Evolutionary conservation across 768 basidiomycete genomes (phyloP), one percentile per base, ranked within the genome.

Genomic region (Amyloporia xantha): DNA sequence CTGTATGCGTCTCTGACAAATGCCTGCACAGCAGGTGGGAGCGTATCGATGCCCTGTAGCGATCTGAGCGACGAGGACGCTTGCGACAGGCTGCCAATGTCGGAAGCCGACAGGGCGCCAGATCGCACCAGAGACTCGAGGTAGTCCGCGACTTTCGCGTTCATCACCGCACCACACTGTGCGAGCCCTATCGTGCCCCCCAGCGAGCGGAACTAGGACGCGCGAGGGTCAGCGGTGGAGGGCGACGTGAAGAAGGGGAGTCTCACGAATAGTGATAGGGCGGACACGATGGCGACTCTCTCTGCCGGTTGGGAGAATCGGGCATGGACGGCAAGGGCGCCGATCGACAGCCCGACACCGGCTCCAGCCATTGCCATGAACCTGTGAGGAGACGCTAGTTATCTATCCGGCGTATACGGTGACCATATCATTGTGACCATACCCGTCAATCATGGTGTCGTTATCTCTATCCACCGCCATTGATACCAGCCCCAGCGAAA

Each of bases 151-250:
- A 74, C 75, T 59, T 68, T 74, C 27, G 67, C 60, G 52, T 69
- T 68, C 47, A 78, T 66, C 19, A 79, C 63, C 6, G 78, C 72
- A 36, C 70, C 68, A 44, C 76, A 77, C 53, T 79, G 78, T 0
- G 78, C 75, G 33, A 79, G 69, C 20, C 78, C 76, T 33, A 76
- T 57, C 0, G 75, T 77, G 7, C 77, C 77, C n/a, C 77, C 77
- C 33, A 77, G 61, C 1, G 71, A 60, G 13, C 72, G 68, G 62
- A 72, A 73, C 75, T 78, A 53, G 24, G 17, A 21, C 20, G 21
- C 9, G 33, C n/a, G 40, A n/a, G n/a, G n/a, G n/a, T n/a, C n/a
- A n/a, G n/a, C n/a, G n/a, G n/a, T n/a, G n/a, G n/a, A n/a, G n/a
- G n/a, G n/a, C n/a, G n/a, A n/a, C n/a, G n/a, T n/a, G 42, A 27